These are phyloP conservation scores for Coniochaeta pulveracea DNA, from an alignment of 2,329 filamentous ascomycete genomes.

Conservation along the genomic window DNA sequence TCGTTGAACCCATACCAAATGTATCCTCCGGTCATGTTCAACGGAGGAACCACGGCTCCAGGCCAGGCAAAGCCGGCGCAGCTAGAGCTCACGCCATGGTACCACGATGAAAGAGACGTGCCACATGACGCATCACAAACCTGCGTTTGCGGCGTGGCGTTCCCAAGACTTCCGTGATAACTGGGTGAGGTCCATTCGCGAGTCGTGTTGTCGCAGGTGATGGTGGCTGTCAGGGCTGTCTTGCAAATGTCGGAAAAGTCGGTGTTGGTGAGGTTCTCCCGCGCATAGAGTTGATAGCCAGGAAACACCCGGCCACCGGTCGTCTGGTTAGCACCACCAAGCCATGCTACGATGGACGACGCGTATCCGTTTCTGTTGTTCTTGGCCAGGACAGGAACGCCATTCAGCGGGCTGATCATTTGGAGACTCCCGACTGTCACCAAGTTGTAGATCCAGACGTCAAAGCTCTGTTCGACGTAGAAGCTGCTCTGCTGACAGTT, in stretches of 20 bases:
- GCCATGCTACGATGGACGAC: not conserved
- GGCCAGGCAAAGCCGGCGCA: not conserved
- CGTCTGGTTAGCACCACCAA: not conserved
- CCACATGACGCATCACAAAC: not conserved
- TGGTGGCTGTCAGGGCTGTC: not conserved
- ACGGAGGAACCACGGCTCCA: not conserved
- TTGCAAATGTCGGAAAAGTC: not conserved
- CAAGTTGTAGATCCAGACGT: slow-evolving; percentile 7
- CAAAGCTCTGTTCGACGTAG: slow-evolving; percentile 6
- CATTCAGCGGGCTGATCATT: slow-evolving; percentile 5
- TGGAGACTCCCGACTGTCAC: slow-evolving; percentile 8
- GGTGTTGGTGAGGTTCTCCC: not conserved
- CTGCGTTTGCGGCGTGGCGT: not conserved
- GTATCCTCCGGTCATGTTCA: not conserved
- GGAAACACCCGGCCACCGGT: not conserved
- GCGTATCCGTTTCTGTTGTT: not conserved
- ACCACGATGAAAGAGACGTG: not conserved
- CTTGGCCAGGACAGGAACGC: not conserved
- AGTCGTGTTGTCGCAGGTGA: not conserved
- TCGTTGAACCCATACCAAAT: not conserved
- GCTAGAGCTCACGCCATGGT: not conserved
- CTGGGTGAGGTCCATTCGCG: not conserved
- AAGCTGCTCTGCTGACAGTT: slow-evolving; percentile 6
- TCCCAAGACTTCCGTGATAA: not conserved
- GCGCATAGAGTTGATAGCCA: not conserved